Evolutionary conservation across 805 yeast genomes (phyloP).

Genomic region (Lipomyces kockii): DNA sequence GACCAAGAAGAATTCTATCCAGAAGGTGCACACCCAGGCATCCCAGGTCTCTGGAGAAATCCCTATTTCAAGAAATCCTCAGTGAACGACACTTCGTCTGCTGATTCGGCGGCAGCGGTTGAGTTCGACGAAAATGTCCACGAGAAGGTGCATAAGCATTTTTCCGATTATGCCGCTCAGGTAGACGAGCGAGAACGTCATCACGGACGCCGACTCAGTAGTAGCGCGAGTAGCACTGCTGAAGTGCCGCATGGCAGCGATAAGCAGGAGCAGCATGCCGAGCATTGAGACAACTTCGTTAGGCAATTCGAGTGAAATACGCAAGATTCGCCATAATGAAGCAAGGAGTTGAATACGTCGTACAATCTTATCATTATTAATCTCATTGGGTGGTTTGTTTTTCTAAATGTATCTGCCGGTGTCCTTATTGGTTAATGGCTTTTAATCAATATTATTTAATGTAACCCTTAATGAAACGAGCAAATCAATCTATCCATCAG

Average conservation of each 20-base stretch:
- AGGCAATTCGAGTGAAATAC: not conserved
- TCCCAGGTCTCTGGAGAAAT: constrained; percentile 34
- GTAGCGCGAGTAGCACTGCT: constrained; percentile 1
- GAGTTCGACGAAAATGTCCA: constrained; percentile 24
- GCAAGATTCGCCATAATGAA: no score
- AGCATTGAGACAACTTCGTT: not conserved
- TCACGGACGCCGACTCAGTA: not conserved
- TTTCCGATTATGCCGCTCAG: constrained; percentile 11
- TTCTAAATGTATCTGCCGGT: no score
- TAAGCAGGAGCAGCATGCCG: not conserved
- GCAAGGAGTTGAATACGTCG: no score
- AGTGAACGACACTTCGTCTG: not conserved
- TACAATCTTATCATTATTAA: no score
- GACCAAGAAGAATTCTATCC: constrained; percentile 27
- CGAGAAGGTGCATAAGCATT: constrained; percentile 21
- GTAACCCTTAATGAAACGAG: not conserved
- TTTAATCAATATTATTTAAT: not conserved
- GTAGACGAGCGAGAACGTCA: constrained; percentile 10
- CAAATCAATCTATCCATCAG: not conserved
- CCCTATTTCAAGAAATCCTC: constrained; percentile 25
- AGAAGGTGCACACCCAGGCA: constrained; percentile 34
- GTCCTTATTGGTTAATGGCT: not conserved
- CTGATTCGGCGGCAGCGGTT: constrained; percentile 1
- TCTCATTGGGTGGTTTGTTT: no score
- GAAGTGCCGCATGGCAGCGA: not conserved